Evolutionary conservation across 73 alveolate genomes (phyloP).

Genomic region (Blepharisma stoltei): DNA sequence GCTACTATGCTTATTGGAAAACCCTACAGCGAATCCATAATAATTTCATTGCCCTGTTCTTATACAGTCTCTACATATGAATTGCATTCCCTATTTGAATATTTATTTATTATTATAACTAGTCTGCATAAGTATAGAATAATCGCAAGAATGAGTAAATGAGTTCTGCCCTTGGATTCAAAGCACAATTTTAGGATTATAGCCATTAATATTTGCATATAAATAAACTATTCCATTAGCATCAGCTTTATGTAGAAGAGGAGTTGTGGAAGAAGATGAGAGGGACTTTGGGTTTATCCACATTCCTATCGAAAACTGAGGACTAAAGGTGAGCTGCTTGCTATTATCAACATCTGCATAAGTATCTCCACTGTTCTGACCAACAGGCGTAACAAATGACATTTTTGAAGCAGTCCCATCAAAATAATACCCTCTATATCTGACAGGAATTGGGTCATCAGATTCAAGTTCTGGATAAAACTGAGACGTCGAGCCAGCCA

Average conservation of each 20-base stretch:
- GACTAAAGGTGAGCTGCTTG: not conserved
- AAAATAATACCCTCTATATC: not conserved
- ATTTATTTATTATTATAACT: not conserved
- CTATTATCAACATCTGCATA: not conserved
- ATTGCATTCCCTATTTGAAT: too few species aligned
- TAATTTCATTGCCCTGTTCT: too few species aligned
- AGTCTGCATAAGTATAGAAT: not conserved
- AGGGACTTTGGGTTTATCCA: constrained; percentile 11
- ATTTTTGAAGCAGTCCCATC: not conserved
- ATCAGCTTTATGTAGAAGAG: not conserved
- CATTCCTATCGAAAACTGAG: not conserved
- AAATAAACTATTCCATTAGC: not conserved
- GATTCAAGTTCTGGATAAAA: constrained; percentile 1
- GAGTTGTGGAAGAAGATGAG: not conserved
- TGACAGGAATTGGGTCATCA: constrained; percentile 9
- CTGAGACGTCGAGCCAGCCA: not conserved
- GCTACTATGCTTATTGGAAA: too few species aligned
- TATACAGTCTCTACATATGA: too few species aligned
- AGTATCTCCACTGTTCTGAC: too few species aligned
- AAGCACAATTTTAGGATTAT: not conserved
- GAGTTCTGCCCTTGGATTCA: not conserved
- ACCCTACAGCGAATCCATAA: too few species aligned
- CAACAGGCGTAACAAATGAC: constrained; percentile 16
- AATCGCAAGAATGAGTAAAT: too few species aligned
- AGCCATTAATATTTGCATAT: not conserved